These are phyloP conservation scores for barley (Hordeum vulgare) DNA, from an alignment of 176 grass and related monocot species.

Conservation along the genomic window DNA sequence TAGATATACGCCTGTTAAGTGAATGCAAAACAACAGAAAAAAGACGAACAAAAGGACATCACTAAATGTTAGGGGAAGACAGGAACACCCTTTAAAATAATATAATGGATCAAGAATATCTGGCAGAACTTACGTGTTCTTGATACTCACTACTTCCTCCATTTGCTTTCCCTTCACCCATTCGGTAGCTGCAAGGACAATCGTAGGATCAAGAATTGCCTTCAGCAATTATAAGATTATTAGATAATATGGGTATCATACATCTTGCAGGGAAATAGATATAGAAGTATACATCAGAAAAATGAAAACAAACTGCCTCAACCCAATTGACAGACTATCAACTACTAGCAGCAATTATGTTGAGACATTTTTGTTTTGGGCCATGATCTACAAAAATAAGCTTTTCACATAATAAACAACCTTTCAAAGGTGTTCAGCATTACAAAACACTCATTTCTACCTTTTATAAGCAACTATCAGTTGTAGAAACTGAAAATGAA, in stretches of 20 bases:
- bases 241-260: neutral
- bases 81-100: neutral
- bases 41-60: neutral
- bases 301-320: neutral
- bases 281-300: neutral
- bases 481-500: neutral
- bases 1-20: neutral
- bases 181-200: conserved; percentile 73
- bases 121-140: conserved; percentile 67
- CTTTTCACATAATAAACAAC: neutral
- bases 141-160: conserved; percentile 91
- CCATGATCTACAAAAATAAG: neutral
- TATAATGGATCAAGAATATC: neutral
- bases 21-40: neutral
- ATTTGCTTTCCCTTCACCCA: conserved; percentile 96
- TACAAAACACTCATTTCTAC: neutral
- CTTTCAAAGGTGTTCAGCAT: neutral
- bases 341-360: neutral
- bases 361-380: neutral
- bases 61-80: neutral
- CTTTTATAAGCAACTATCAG: neutral
- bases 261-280: neutral
- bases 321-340: neutral
- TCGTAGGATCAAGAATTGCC: neutral
- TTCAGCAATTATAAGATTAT: neutral